phyloP scores from a whole-genome alignment of 208 protist genomes.

The Tritrichomonas foetus region DNA sequence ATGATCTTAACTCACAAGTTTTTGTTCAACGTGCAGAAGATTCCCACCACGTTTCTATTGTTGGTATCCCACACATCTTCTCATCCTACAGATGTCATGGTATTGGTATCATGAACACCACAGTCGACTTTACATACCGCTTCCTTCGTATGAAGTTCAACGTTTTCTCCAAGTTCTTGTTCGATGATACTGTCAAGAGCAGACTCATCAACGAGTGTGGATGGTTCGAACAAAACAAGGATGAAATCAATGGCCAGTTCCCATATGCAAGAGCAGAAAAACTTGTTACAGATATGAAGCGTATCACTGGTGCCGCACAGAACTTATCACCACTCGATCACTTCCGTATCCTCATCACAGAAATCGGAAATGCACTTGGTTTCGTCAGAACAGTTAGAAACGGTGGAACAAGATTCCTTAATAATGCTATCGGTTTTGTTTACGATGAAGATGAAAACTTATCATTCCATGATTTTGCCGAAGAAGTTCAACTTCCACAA shows the following conservation, averaged over 20 bases:
- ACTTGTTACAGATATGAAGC: conserved; percentile 79
- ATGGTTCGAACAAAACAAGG: conserved; percentile 49
- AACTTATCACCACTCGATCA: background rate
- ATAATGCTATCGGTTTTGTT: conserved; percentile 41
- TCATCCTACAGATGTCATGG: conserved; percentile 84
- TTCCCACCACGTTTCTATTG: conserved; percentile 81
- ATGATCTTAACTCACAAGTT: conserved; percentile 91
- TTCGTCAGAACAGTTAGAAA: conserved; percentile 84
- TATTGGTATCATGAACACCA: conserved; percentile 93
- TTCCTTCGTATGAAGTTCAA: conserved; percentile 81
- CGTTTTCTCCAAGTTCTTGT: conserved; percentile 86
- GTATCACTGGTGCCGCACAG: conserved; percentile 64
- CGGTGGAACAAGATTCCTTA: conserved; percentile 53
- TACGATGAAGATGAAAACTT: conserved; percentile 20
- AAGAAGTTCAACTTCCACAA: conserved; percentile 16
- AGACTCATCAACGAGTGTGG: conserved; percentile 50
- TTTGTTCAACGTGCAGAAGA: conserved; percentile 75
- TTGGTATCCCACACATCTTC: conserved; percentile 85
- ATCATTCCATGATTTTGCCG: conserved; percentile 3
- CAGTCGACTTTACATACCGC: conserved; percentile 91
- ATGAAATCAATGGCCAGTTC: conserved; percentile 65
- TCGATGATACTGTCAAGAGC: conserved; percentile 87
- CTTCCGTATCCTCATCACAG: conserved; percentile 78
- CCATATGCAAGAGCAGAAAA: conserved; percentile 74
- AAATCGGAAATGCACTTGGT: conserved; percentile 92